Percentiles rank a stretch among this genome's conserved stretches.
Conservation (phyloP, 768 basidiomycete species). For the Lyophyllum shimeji region DNA sequence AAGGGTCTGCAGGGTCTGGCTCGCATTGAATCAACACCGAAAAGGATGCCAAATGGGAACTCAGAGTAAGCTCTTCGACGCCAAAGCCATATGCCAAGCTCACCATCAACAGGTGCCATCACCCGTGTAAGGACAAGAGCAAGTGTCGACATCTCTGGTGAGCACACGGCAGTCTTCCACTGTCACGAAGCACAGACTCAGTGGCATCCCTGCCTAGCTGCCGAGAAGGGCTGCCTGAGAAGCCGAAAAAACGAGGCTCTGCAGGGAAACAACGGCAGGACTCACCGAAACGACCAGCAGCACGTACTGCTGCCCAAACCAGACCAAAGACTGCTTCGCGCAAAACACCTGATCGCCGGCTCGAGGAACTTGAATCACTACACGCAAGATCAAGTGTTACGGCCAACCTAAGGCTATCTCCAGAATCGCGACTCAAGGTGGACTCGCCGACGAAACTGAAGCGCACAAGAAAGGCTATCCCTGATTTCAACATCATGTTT, state of each 20-base stretch:
- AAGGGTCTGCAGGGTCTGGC: slow-evolving; percentile 4
- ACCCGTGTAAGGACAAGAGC: slow-evolving; percentile 75
- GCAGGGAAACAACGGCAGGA: slow-evolving; percentile 9
- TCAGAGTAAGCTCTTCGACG: slow-evolving; percentile 48
- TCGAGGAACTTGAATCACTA: slow-evolving; percentile 41
- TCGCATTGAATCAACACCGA: slow-evolving; percentile 17
- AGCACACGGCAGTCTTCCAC: slow-evolving; percentile 7
- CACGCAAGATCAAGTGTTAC: slow-evolving; percentile 44
- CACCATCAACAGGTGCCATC: slow-evolving; percentile 62
- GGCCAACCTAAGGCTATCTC: slow-evolving; percentile 33
- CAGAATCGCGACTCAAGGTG: slow-evolving; percentile 48
- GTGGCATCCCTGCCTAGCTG: slow-evolving; percentile 48
- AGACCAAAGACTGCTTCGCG: slow-evolving; percentile 22
- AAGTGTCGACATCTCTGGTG: slow-evolving; percentile 80
- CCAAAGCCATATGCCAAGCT: neutral
- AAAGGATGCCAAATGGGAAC: slow-evolving; percentile 60
- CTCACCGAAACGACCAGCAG: neutral
- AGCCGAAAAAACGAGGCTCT: slow-evolving; percentile 30
- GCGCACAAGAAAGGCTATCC: slow-evolving; percentile 27
- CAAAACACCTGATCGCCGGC: slow-evolving; percentile 23
- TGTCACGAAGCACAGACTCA: slow-evolving; percentile 1
- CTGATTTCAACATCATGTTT: slow-evolving; percentile 54
- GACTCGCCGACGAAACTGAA: slow-evolving; percentile 26
- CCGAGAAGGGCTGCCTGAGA: slow-evolving; percentile 62
- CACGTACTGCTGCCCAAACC: slow-evolving; percentile 7